Evolutionary conservation across 148 eudicot species (phyloP).

Genomic region (Camellia granthamiana): DNA sequence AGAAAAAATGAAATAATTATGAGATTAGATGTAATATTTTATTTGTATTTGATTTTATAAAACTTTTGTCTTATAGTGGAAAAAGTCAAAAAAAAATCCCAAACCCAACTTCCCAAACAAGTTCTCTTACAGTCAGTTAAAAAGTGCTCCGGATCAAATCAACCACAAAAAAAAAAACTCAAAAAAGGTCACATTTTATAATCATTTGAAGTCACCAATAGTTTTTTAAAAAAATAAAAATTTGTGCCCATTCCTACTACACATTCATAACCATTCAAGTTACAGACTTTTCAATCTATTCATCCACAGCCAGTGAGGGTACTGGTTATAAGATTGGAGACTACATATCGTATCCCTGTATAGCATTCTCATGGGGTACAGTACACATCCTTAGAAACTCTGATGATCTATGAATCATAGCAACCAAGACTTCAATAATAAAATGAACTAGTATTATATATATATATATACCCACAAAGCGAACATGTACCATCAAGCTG

Average conservation of each 20-base stretch:
- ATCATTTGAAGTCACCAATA: background rate
- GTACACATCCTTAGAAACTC: background rate
- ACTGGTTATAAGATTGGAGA: background rate
- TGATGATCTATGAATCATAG: background rate
- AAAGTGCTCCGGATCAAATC: background rate
- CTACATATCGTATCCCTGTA: background rate
- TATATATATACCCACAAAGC: conserved; percentile 5
- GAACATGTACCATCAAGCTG: background rate
- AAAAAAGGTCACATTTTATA: background rate
- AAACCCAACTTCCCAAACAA: no score
- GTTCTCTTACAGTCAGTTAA: background rate
- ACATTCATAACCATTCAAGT: background rate
- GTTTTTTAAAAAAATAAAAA: background rate
- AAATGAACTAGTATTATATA: background rate
- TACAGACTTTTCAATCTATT: background rate
- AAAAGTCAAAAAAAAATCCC: no score
- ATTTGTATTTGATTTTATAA: no score
- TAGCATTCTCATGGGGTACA: background rate
- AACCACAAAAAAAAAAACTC: background rate
- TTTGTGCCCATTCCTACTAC: background rate
- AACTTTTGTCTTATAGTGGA: no score
- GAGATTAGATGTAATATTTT: no score
- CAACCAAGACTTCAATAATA: background rate
- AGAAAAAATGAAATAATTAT: no score
- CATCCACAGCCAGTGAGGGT: background rate